phyloP scores from a whole-genome alignment of 2,329 filamentous ascomycete genomes.

The Xylariaceae sp. region DNA sequence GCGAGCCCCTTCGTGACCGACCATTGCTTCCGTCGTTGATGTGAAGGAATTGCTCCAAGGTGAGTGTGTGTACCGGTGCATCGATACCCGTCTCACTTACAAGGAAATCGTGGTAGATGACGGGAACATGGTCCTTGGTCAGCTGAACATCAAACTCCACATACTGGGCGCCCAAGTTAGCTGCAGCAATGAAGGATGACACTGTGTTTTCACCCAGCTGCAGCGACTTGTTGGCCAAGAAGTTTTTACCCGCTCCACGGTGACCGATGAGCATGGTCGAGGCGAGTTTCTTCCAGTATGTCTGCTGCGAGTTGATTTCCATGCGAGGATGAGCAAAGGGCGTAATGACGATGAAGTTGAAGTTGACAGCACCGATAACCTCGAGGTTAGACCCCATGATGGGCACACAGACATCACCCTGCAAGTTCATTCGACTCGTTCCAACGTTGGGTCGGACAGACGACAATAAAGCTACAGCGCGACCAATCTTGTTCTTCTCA shows the following conservation, averaged over 20 bases:
- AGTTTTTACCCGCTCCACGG: conserved; percentile 83
- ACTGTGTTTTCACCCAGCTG: conserved; percentile 96
- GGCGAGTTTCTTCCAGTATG: conserved; percentile 91
- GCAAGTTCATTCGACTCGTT: conserved; percentile 80
- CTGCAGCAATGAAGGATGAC: conserved; percentile 91
- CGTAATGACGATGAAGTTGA: conserved; percentile 93
- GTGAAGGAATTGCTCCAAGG: conserved; percentile 90
- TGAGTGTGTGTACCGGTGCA: conserved; percentile 90
- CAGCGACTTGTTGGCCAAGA: conserved; percentile 73
- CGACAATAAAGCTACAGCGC: conserved; percentile 81
- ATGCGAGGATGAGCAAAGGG: conserved; percentile 93
- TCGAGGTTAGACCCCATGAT: conserved; percentile 82
- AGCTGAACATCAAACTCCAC: conserved; percentile 85
- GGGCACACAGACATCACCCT: conserved; percentile 87
- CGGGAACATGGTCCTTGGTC: conserved; percentile 97
- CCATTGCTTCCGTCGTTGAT: conserved; percentile 60
- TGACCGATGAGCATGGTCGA: conserved; percentile 77
- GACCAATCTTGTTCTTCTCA: conserved; percentile 80
- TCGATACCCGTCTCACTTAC: conserved; percentile 98
- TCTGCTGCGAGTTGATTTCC: conserved; percentile 82
- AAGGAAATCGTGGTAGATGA: conserved; percentile 97
- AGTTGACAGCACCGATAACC: conserved; percentile 90
- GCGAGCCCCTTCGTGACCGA: conserved; percentile 29
- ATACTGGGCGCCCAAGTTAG: conserved; percentile 78
- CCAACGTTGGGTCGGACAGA: conserved; percentile 79